These are phyloP conservation scores for Lanmaoa pseudosensibilis DNA, from an alignment of 768 basidiomycete species.

Conservation along the genomic window DNA sequence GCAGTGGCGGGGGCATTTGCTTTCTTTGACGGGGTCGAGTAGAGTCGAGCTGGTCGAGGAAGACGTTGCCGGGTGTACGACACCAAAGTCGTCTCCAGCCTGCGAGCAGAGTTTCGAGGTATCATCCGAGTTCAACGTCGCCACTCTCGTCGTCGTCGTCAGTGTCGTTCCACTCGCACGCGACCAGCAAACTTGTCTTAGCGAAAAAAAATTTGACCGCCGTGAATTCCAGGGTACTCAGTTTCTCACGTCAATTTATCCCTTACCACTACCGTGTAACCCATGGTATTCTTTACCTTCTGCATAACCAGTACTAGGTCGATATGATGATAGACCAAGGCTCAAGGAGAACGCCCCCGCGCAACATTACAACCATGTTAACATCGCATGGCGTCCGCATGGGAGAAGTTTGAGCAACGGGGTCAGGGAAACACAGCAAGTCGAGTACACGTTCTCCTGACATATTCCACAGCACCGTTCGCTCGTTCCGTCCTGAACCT, in stretches of 20 bases:
- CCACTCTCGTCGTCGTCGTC: slow-evolving; percentile 9
- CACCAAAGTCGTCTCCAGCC: slow-evolving; percentile 44
- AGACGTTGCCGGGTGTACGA: slow-evolving; percentile 65
- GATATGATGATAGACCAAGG: too few relatives aligned
- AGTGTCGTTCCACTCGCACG: slow-evolving; percentile 16
- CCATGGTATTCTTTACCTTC: too few relatives aligned
- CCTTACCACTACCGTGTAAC: too few relatives aligned
- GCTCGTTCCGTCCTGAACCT: background rate
- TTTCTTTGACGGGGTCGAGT: slow-evolving; percentile 63
- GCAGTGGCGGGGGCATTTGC: slow-evolving; percentile 55
- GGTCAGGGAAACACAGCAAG: background rate
- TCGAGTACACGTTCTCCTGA: background rate
- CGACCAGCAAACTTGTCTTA: slow-evolving; percentile 4
- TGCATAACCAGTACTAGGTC: too few relatives aligned
- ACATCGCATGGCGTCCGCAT: background rate
- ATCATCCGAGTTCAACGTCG: slow-evolving; percentile 25
- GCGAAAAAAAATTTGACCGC: slow-evolving; percentile 3
- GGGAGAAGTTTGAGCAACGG: background rate
- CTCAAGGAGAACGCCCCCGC: background rate
- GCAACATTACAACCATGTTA: background rate
- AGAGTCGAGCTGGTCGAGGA: slow-evolving; percentile 67
- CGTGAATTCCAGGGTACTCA: too few relatives aligned
- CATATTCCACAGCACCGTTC: background rate
- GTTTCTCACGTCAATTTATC: background rate
- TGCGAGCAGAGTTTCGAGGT: slow-evolving; percentile 30